phyloP scores from a whole-genome alignment of 305 asterid species.

The Rubia balearica region DNA sequence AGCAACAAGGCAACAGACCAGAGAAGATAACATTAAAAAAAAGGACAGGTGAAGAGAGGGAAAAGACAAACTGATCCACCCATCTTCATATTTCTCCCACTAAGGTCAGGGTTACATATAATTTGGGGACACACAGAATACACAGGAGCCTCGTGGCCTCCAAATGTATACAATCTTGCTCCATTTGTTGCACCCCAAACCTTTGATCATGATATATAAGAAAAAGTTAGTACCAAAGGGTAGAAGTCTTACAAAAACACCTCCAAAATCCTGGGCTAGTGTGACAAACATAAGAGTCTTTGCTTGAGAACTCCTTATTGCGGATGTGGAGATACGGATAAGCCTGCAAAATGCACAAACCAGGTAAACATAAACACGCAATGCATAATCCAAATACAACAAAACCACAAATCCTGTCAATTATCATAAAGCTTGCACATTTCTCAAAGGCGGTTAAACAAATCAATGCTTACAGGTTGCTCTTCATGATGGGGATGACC shows the following conservation, averaged over 20 bases:
- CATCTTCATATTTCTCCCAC: too few species aligned
- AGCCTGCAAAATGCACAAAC: constrained; percentile 35
- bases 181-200: constrained; percentile 3
- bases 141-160: neutral
- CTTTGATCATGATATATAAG: neutral
- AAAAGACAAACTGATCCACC: too few species aligned
- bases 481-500: constrained; percentile 59
- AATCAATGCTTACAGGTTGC: constrained; percentile 50
- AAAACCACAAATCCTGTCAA: neutral
- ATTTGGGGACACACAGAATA: too few species aligned
- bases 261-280: too few species aligned
- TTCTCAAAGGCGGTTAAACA: neutral
- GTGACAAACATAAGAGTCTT: too few species aligned
- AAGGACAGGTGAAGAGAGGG: neutral
- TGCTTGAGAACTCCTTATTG: constrained; percentile 62
- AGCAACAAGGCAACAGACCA: neutral
- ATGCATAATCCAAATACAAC: too few species aligned
- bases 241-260: neutral
- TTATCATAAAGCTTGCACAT: neutral
- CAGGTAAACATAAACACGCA: constrained; percentile 12
- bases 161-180: neutral
- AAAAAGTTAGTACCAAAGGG: neutral
- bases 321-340: constrained; percentile 69
- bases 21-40: neutral
- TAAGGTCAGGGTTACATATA: too few species aligned